Base-by-base conservation (phyloP, 441 rosid genomes). In the Pelargonium myrrhifolium region DNA sequence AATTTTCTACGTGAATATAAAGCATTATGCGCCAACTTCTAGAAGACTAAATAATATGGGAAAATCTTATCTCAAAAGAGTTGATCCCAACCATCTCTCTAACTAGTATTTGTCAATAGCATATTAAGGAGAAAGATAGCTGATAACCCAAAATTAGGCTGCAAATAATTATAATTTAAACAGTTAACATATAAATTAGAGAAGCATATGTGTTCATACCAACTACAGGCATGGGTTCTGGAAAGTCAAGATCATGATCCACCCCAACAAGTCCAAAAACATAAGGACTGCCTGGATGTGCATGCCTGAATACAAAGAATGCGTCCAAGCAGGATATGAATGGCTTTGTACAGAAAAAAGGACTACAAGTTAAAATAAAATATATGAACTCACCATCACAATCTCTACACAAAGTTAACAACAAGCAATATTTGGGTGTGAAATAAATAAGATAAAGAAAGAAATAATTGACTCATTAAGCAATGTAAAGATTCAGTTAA, bases 221-320 rank as follows among this genome's bases (percentile, higher is more conserved):
- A 74, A 90, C 83, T 35, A 95, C 93, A 58, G 97, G 99, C 97
- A 95, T 90, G 68, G 98, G 98, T 71, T 95, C 97, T 31, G 99
- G 99, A 80, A 95, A 95, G 67, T 95, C 99, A 75, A 95, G 89
- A 84, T 95, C 98, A 39, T 95, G 99, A 79, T 92, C 99, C 72
- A 83, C 82, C 72, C 89, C 99, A 74, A 87, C 99, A 66, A 89
- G 99, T 70, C 99, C 99, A 87, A 86, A 92, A 24, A 95, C 97
- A 76, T 92, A 95, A 60, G 99, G 99, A 84, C 89, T 95, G 68
- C 99, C 99, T 42, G 99, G 98, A 87, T 89, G 98, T 71, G 99
- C 96, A 86, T 95, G 99, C 93, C 99, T 95, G 80, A 56, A 83
- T 70, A 71, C 66, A 68, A 77, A 69, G 55, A 68, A 72, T 69